phyloP scores from a whole-genome alignment of 257 asterid species.

The Ophiorrhiza pumila region DNA sequence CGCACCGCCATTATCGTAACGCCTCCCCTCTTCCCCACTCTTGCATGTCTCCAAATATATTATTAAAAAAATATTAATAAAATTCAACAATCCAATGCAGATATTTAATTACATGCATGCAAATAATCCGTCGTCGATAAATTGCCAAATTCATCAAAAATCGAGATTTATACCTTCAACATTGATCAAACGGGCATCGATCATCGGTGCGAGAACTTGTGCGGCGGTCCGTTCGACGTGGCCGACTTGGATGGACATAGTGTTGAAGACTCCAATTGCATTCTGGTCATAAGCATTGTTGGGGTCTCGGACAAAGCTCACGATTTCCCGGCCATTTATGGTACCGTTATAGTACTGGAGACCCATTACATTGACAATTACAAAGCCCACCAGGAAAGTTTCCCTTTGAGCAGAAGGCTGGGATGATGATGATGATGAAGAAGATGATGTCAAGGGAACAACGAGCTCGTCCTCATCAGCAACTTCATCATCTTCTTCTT shows the following conservation, averaged over 20 bases:
- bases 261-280: constrained; percentile 69
- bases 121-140: not conserved
- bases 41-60: not conserved
- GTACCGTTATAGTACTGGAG: constrained; percentile 52
- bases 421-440: constrained; percentile 7
- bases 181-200: constrained; percentile 43
- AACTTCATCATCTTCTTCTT: not conserved
- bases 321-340: constrained; percentile 62
- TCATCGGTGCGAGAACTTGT: constrained; percentile 56
- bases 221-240: constrained; percentile 58
- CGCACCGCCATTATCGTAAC: not conserved
- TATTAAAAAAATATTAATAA: not conserved
- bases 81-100: not conserved
- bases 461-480: constrained; percentile 15
- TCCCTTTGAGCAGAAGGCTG: constrained; percentile 5
- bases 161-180: constrained; percentile 43
- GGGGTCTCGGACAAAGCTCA: constrained; percentile 69
- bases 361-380: constrained; percentile 64
- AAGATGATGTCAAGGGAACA: not conserved
- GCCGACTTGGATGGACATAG: constrained; percentile 59
- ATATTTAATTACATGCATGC: not conserved
- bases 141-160: not conserved
- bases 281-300: constrained; percentile 47
- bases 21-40: not conserved
- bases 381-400: constrained; percentile 55